Conservation (phyloP, 352 stramenopile species). For the Phytopythium boreale region DNA sequence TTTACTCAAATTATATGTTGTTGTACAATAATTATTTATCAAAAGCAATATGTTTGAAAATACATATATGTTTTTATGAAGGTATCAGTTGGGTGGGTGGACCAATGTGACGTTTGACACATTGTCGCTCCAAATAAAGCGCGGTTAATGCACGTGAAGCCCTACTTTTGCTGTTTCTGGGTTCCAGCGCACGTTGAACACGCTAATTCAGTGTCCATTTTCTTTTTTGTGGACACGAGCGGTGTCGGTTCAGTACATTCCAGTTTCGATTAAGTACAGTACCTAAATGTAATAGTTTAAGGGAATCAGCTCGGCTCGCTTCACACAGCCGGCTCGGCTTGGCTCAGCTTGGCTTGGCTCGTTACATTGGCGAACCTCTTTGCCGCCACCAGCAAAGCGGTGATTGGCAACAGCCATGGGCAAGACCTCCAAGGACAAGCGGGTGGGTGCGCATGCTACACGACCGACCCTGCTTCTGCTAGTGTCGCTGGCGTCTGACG, state of each 20-base stretch:
- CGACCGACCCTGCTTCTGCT: neutral
- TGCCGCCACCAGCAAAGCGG: too few relatives aligned
- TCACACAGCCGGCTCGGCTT: neutral
- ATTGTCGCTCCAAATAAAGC: neutral
- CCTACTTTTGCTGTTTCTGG: neutral
- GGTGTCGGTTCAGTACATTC: too few relatives aligned
- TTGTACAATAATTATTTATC: neutral
- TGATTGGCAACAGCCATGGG: conserved; percentile 64
- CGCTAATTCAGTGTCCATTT: too few relatives aligned
- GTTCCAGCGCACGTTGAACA: too few relatives aligned
- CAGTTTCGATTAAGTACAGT: too few relatives aligned
- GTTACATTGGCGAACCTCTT: too few relatives aligned
- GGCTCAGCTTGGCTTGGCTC: neutral
- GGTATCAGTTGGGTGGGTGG: neutral
- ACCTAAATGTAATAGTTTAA: too few relatives aligned
- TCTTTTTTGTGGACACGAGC: neutral
- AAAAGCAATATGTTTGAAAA: too few relatives aligned
- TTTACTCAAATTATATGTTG: neutral
- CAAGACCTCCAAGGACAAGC: conserved; percentile 91
- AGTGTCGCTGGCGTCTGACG: too few relatives aligned
- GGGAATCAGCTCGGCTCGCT: too few relatives aligned
- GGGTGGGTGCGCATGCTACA: too few relatives aligned
- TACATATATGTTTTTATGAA: too few relatives aligned
- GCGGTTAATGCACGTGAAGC: neutral
- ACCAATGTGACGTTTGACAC: neutral